Percentiles rank a stretch among this genome's conserved stretches.
phyloP scores from a whole-genome alignment of 306 rosid species.

The Quercus wislizeni region DNA sequence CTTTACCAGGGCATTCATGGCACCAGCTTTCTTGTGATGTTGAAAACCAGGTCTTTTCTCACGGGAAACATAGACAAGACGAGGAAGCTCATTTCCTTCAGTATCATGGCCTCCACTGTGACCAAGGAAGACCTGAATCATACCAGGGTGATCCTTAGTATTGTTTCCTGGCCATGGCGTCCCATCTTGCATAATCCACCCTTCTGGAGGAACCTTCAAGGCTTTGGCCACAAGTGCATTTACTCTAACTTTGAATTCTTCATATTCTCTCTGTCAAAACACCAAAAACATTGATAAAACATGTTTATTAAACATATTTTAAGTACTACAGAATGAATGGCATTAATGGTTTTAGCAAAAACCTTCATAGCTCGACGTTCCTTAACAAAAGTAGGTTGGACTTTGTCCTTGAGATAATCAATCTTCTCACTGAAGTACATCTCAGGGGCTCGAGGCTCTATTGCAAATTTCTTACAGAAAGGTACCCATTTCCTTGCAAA shows the following conservation, averaged over 20 bases:
- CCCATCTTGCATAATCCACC: slow-evolving; percentile 99
- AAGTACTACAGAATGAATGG: slow-evolving; percentile 1
- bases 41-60: slow-evolving; percentile 93
- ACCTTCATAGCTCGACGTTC: slow-evolving; percentile 98
- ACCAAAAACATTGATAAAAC: not conserved
- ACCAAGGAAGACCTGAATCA: slow-evolving; percentile 97
- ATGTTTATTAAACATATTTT: slow-evolving; percentile 1
- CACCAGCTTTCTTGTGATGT: slow-evolving; percentile 98
- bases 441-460: slow-evolving; percentile 94
- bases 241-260: slow-evolving; percentile 86
- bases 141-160: slow-evolving; percentile 94
- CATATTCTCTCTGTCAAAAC: slow-evolving; percentile 82
- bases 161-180: slow-evolving; percentile 99
- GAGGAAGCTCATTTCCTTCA: slow-evolving; percentile 92
- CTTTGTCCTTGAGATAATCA: slow-evolving; percentile 90
- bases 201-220: slow-evolving; percentile 76
- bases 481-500: slow-evolving; percentile 96
- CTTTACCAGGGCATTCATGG: slow-evolving; percentile 90
- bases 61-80: slow-evolving; percentile 89
- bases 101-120: slow-evolving; percentile 87
- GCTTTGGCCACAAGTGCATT: slow-evolving; percentile 97
- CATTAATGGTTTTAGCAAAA: slow-evolving; percentile 13
- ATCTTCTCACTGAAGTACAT: slow-evolving; percentile 85
- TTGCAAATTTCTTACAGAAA: slow-evolving; percentile 76
- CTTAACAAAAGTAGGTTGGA: slow-evolving; percentile 94